Percentiles rank a stretch among this genome's conserved stretches.
phyloP scores from a whole-genome alignment of 148 eudicot species.

The Gaultheria prostrata region DNA sequence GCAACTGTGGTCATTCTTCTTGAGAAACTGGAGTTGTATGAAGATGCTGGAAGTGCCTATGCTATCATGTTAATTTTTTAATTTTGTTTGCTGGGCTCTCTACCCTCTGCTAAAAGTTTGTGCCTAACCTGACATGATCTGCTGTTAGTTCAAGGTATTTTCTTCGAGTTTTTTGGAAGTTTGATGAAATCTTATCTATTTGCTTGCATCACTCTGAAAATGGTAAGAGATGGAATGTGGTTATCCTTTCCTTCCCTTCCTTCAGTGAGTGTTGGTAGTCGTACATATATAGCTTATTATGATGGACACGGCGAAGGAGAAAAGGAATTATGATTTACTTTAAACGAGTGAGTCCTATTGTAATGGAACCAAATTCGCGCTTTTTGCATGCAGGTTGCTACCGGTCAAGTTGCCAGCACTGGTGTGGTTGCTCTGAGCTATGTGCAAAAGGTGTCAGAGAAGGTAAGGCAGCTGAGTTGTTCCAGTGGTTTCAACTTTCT shows the following conservation, averaged over 20 bases:
- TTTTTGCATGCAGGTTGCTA: conserved; percentile 55
- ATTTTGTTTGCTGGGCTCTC: neutral
- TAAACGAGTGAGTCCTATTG: neutral
- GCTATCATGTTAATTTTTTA: neutral
- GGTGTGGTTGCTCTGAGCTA: conserved; percentile 82
- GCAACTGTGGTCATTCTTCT: neutral
- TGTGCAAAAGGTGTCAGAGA: conserved; percentile 92
- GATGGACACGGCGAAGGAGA: neutral
- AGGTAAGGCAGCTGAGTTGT: conserved; percentile 41
- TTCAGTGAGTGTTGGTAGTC: neutral
- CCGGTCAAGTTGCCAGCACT: conserved; percentile 91
- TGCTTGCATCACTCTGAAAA: neutral
- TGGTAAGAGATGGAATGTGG: neutral
- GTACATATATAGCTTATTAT: neutral
- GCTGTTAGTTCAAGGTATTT: neutral
- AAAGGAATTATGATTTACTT: neutral
- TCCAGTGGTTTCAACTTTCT: conserved; percentile 5
- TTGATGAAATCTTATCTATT: neutral
- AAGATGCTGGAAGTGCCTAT: neutral
- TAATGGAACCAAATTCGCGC: neutral
- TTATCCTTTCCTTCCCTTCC: neutral
- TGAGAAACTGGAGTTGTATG: neutral
- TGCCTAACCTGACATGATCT: neutral
- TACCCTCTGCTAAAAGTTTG: neutral
- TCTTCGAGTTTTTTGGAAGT: neutral